Base-by-base conservation (phyloP, 306 rosid species). In the Ochetophila trinervis region DNA sequence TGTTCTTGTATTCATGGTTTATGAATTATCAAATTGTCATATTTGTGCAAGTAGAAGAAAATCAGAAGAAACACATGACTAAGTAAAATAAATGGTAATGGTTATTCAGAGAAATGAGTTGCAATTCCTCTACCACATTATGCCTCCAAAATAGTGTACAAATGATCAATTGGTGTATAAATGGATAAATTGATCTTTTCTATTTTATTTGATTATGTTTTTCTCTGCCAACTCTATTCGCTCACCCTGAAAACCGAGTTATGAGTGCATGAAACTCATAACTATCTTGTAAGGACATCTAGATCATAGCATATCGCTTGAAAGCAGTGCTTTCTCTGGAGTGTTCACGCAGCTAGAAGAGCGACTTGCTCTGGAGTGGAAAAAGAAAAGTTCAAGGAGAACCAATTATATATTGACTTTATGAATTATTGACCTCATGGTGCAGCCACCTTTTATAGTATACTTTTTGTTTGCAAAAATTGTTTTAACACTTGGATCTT, bases 401-500 rank as follows among this genome's bases (percentile, higher is more conserved):
- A 34, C 5, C 7, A 57, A 30, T 35, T 63, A 49, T 11, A 8
- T 21, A 49, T 23, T 60, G 8, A 32, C n/a, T 11, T 42, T 4
- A 32, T 23, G 44, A 20, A 23, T 32, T 55, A 16, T 47, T 57
- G 40, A 37, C 57, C 53, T 49, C 57, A 15, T 47, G 23, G 19
- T 22, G 60, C 49, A 61, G 35, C 57, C 22, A 22, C 35, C 62
- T 69, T 3, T 20, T 51, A 44, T 78, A 20, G 27, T 66, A 57
- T 60, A 10, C 49, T 17, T 12, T 72, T 56, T 36, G 55, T 35
- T 48, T 36, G 44, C 56, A 50, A 36, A 45, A 56, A 70, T 52
- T 36, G 60, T 37, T 62, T 63, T 50, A 40, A 55, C 63, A 63
- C 37, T 60, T 53, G 19, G 44, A 52, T 62, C 44, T 60, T 30